These are phyloP conservation scores for Candida sithepensis DNA, from an alignment of 805 yeast genomes.

Conservation along the genomic window DNA sequence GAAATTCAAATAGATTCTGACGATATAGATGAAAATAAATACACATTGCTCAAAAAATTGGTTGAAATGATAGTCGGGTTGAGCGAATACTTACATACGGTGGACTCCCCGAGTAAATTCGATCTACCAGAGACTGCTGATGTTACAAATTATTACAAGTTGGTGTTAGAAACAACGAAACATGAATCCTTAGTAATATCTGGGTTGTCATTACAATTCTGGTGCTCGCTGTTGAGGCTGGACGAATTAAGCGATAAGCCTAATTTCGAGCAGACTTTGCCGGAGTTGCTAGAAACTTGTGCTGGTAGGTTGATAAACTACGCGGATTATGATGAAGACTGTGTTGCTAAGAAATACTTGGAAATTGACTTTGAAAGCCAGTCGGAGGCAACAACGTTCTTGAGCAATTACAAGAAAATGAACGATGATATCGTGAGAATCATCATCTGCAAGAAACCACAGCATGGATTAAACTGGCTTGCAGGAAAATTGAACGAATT, in stretches of 20 bases:
- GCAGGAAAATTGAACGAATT: constrained; percentile 68
- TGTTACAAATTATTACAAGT: constrained; percentile 60
- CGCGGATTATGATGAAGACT: constrained; percentile 61
- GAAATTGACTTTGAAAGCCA: constrained; percentile 86
- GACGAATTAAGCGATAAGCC: constrained; percentile 65
- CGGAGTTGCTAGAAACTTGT: constrained; percentile 69
- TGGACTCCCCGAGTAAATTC: constrained; percentile 19
- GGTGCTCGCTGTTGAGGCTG: constrained; percentile 86
- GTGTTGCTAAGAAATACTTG: constrained; percentile 59
- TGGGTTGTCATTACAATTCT: constrained; percentile 86
- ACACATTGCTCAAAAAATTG: constrained; percentile 80
- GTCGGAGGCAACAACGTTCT: constrained; percentile 73
- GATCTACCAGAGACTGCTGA: constrained; percentile 54
- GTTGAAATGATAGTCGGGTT: constrained; percentile 91
- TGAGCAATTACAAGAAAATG: constrained; percentile 75
- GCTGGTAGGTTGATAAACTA: constrained; percentile 77
- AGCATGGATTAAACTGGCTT: constrained; percentile 78
- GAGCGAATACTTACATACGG: constrained; percentile 62
- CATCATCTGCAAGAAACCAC: constrained; percentile 80
- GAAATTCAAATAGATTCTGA: constrained; percentile 60
- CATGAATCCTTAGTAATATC: constrained; percentile 87
- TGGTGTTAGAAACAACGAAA: constrained; percentile 76
- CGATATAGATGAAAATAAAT: constrained; percentile 66
- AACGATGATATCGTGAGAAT: constrained; percentile 89
- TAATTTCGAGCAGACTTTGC: constrained; percentile 53